Percentiles rank a stretch among this genome's conserved stretches.
Evolutionary conservation across 345 rosid genomes (phyloP).

Genomic region (Pugionium dolabratum): DNA sequence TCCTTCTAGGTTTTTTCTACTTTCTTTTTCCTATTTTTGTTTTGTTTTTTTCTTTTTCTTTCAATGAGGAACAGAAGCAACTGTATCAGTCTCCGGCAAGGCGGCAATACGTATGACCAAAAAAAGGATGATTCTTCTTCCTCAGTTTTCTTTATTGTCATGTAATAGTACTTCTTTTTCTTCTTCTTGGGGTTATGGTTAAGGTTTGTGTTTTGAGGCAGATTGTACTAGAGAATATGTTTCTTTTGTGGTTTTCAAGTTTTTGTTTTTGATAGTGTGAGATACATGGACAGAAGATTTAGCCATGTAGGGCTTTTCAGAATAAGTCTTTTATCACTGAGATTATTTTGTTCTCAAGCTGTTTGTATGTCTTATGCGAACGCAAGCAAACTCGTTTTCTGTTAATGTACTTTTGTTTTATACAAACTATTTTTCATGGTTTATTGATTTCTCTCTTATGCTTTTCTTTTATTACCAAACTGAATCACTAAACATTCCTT

Average conservation of each 20-base stretch:
- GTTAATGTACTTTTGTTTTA: constrained; percentile 38
- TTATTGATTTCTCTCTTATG: constrained; percentile 15
- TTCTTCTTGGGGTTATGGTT: constrained; percentile 8
- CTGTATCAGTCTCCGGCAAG: constrained; percentile 78
- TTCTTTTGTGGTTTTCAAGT: background rate
- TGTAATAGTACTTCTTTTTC: constrained; percentile 17
- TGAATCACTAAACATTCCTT: background rate
- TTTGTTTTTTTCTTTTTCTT: constrained; percentile 21
- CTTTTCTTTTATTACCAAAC: no score
- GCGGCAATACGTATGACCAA: constrained; percentile 33
- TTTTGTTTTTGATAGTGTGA: background rate
- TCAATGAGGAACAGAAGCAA: constrained; percentile 45
- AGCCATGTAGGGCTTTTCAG: background rate
- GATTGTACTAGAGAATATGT: constrained; percentile 4
- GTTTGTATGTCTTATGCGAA: constrained; percentile 47
- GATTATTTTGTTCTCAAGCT: constrained; percentile 41
- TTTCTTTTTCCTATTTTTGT: constrained; percentile 18
- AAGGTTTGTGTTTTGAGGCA: constrained; percentile 25
- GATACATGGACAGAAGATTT: constrained; percentile 10
- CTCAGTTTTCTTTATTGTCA: background rate
- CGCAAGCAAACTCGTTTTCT: constrained; percentile 36
- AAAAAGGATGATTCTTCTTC: constrained; percentile 35
- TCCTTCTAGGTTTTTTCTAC: constrained; percentile 30
- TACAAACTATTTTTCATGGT: constrained; percentile 31
- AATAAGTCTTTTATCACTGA: background rate